Base-by-base conservation (phyloP, 169 alveolate genomes). In the Plasmodium vivax region DNA sequence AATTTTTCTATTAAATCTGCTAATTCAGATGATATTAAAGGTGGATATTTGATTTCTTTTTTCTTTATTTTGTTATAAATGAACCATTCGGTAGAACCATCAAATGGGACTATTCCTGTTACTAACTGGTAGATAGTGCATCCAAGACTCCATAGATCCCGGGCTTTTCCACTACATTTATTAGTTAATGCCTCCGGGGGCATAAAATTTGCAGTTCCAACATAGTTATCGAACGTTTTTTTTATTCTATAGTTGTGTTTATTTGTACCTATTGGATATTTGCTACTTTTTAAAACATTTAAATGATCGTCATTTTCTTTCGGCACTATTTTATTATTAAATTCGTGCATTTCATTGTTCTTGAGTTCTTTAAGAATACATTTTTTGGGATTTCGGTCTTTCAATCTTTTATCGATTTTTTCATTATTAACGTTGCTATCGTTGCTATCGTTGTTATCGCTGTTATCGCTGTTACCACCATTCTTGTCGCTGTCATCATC, bases 171-270 rank as follows among this genome's bases (percentile, higher is more conserved):
- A 84, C 97, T 94, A 74, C 97, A 97, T 71, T 95, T 85, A 85
- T 98, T 98, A 45, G 97, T 94, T 43, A 98, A 95, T n/a, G 98
- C 96, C 95, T 98, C 99, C 0, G 99, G 99, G 9, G 99, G 97
- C 99, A 98, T 98, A 94, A 98, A 98, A 91, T 98, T 98, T 3
- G 99, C 98, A 0, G 99, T 98, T 36, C 99, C 99, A 32, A 98
- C 99, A 93, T 96, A 98, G 94, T 98, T 96, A 54, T 95, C 95
- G 92, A 97, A 98, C 41, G 93, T 93, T 43, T 96, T 95, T 83
- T 96, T 97, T 36, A 91, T 96, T 51, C 95, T 96, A 10, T 77
- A n/a, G 54, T 62, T 85, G 36, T 16, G 30, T 32, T 8, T 77
- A 85, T 85, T 75, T 85, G 38, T 56, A 47, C 54, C 72, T 77